Evolutionary conservation across 176 grass and related monocot genomes (phyloP).

Genomic region (Secale cereale): DNA sequence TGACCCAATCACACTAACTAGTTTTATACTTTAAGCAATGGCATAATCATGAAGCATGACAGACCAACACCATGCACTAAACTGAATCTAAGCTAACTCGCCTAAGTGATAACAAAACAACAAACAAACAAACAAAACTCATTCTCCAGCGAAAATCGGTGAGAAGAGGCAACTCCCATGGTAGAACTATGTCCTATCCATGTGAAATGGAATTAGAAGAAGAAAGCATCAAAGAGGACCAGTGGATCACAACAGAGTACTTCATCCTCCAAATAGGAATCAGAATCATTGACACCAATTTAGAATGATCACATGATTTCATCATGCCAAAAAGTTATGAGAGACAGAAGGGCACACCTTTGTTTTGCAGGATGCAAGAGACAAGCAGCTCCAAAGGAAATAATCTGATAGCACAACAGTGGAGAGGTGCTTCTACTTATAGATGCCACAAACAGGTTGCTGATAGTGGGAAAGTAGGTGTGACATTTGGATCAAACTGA

Average conservation of each 20-base stretch:
- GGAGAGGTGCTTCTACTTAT: conserved; percentile 35
- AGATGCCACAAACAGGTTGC: conserved; percentile 20
- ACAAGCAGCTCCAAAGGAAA: conserved; percentile 14
- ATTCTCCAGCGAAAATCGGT: not conserved
- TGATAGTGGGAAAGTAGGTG: conserved; percentile 34
- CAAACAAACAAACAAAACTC: not conserved
- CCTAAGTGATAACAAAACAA: not conserved
- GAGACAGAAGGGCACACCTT: not conserved
- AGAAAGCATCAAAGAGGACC: not conserved
- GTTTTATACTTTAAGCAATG: conserved; percentile 26
- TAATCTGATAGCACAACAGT: conserved; percentile 17
- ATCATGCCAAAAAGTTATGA: not conserved
- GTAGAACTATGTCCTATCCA: not conserved
- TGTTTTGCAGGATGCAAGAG: conserved; percentile 18
- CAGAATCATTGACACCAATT: not conserved
- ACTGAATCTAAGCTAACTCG: not conserved
- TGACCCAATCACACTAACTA: conserved; percentile 2
- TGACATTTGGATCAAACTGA: conserved; percentile 23
- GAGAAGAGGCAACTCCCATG: not conserved
- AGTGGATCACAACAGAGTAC: not conserved
- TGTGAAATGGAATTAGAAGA: not conserved
- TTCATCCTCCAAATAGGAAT: conserved; percentile 12
- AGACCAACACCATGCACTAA: not conserved
- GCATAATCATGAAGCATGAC: conserved; percentile 3
- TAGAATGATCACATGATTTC: not conserved